These are phyloP conservation scores for Huntiella moniliformis DNA, from an alignment of 2,329 filamentous ascomycete species.

Conservation along the genomic window DNA sequence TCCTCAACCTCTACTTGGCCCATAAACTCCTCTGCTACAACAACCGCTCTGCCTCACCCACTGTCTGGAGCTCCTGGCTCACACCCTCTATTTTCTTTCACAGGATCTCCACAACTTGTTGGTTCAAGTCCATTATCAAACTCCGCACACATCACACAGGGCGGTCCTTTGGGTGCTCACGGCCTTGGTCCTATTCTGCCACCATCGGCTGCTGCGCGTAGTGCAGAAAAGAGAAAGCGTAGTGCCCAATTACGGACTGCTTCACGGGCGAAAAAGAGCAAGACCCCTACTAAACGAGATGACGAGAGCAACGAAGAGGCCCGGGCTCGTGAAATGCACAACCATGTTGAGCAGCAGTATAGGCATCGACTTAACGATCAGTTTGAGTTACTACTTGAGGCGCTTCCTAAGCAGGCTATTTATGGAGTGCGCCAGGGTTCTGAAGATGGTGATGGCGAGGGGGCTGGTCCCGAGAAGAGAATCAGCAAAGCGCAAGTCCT, in stretches of 20 bases:
- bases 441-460: slow-evolving; percentile 15
- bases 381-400: slow-evolving; percentile 25
- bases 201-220: neutral
- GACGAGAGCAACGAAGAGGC: slow-evolving; percentile 26
- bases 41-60: neutral
- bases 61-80: neutral
- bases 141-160: neutral
- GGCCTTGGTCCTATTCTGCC: neutral
- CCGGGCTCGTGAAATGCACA: slow-evolving; percentile 20
- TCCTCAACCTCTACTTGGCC: neutral
- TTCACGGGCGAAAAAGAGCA: slow-evolving; percentile 12
- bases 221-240: slow-evolving; percentile 11
- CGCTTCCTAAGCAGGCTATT: slow-evolving; percentile 19
- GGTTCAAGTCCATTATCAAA: neutral
- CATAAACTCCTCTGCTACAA: neutral
- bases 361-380: slow-evolving; percentile 27
- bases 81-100: neutral
- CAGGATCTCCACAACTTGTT: neutral
- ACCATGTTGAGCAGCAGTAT: slow-evolving; percentile 30
- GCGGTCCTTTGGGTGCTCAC: neutral
- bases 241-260: slow-evolving; percentile 13
- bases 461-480: slow-evolving; percentile 14
- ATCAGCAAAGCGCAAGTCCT: slow-evolving; percentile 28
- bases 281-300: slow-evolving; percentile 14
- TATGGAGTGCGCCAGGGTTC: slow-evolving; percentile 16